These are phyloP conservation scores for Furcasterigmium furcatum DNA, from an alignment of 2,329 filamentous ascomycete species.

Conservation along the genomic window DNA sequence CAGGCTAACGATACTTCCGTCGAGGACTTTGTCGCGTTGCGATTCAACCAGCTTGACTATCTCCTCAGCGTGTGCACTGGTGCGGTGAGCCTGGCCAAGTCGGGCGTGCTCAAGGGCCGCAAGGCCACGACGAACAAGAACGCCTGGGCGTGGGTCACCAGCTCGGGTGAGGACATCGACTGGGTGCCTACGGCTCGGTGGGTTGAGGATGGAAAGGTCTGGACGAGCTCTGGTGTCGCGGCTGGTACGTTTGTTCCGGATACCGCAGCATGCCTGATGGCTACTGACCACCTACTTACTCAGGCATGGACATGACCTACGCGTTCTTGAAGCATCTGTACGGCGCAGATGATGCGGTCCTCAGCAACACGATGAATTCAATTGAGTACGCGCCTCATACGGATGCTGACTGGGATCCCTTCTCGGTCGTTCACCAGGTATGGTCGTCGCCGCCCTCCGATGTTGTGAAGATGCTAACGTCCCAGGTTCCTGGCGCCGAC, in stretches of 20 bases:
- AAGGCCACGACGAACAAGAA: conserved; percentile 60
- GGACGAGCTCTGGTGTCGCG: conserved; percentile 58
- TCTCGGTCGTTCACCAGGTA: conserved; percentile 16
- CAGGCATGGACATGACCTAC: conserved; percentile 34
- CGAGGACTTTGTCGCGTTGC: conserved; percentile 36
- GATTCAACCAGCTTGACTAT: conserved; percentile 41
- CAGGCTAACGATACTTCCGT: conserved; percentile 14
- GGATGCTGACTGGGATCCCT: conserved; percentile 18
- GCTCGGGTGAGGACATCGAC: conserved; percentile 37
- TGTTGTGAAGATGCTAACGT: background rate
- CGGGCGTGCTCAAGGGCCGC: conserved; percentile 53
- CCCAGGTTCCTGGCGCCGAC: conserved; percentile 4
- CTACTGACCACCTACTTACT: conserved; percentile 6
- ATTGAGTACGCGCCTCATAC: conserved; percentile 16
- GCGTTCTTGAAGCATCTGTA: conserved; percentile 30
- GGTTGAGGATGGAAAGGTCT: conserved; percentile 58
- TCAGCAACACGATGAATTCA: conserved; percentile 11
- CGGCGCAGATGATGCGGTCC: conserved; percentile 19
- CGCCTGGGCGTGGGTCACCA: conserved; percentile 39
- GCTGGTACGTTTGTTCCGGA: conserved; percentile 32
- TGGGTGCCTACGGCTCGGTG: conserved; percentile 58
- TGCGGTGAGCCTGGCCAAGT: conserved; percentile 45
- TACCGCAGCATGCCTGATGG: too few relatives aligned
- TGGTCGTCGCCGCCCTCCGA: background rate
- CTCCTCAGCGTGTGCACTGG: conserved; percentile 64